A percentile compares a stretch with the other conserved stretches of the same genome.
phyloP scores from a whole-genome alignment of 768 basidiomycete species.

The Rhizopogon vulgaris region DNA sequence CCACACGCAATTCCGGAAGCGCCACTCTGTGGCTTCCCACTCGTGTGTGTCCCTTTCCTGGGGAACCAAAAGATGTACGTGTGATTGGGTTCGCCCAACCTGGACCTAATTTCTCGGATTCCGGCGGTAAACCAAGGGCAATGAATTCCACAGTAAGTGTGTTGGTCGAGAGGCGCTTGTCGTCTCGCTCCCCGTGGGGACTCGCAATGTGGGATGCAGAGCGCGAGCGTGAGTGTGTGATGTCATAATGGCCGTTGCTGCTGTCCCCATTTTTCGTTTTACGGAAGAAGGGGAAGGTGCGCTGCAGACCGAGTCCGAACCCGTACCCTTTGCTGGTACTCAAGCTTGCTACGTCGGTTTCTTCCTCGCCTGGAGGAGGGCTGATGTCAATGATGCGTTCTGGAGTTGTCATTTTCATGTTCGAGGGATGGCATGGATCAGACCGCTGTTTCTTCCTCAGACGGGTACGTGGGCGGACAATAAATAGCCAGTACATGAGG shows the following conservation, averaged over 20 bases:
- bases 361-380: slow-evolving; percentile 16
- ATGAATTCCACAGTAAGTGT: slow-evolving; percentile 15
- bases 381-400: slow-evolving; percentile 7
- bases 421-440: neutral
- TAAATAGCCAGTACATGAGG: slow-evolving; percentile 36
- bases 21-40: slow-evolving; percentile 9
- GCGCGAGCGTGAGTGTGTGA: slow-evolving; percentile 6
- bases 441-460: slow-evolving; percentile 12
- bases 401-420: slow-evolving; percentile 3
- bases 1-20: slow-evolving; percentile 16
- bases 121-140: slow-evolving; percentile 12
- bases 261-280: slow-evolving; percentile 16
- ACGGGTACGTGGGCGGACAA: slow-evolving; percentile 42
- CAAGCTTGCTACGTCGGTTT: slow-evolving; percentile 18
- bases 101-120: slow-evolving; percentile 28
- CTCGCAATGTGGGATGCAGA: slow-evolving; percentile 18
- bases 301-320: slow-evolving; percentile 27
- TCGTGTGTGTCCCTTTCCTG: slow-evolving; percentile 1
- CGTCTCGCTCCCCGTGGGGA: slow-evolving; percentile 16
- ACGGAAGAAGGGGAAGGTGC: slow-evolving; percentile 19
- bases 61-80: slow-evolving; percentile 11
- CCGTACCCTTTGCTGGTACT: slow-evolving; percentile 28
- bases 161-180: slow-evolving; percentile 22
- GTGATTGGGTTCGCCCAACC: slow-evolving; percentile 23
- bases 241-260: slow-evolving; percentile 9